Evolutionary conservation across 177 flowering plant genomes (phyloP), one percentile per base, ranked within the genome.

Genomic region (Vitis hybrid): DNA sequence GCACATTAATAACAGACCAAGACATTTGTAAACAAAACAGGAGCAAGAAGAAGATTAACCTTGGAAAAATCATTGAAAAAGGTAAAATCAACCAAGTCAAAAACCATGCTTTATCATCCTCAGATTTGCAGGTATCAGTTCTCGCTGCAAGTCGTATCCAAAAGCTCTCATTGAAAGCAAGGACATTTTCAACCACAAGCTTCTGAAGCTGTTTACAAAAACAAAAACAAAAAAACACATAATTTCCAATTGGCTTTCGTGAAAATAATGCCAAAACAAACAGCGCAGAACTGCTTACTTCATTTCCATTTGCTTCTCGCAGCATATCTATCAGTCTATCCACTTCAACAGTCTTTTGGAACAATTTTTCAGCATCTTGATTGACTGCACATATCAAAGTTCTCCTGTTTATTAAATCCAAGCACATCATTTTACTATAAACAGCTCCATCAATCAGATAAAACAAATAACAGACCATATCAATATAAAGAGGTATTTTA

Each of bases 91-190:
- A 82, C 70, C 65, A 73, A 83, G 76, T 70, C n/a, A 81, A 83
- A 78, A 88, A 83, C 83, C 91, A 72, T 88, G 90, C 97, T 86
- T 92, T 92, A 82, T 94, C 98, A 81, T 94, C 97, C 80, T 92
- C 97, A 27, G 97, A 94, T 78, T 88, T 88, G 90, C 97, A 94
- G 24, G 95, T 91, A 40, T 94, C 97, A 24, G 86, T 81, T 79
- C 97, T 85, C 19, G 97, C 89, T 30, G 98, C 98, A 74, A 94
- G 91, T 14, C 97, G 85, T 61, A 94, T 86, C 98, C 97, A 92
- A 77, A 94, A 94, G 50, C 79, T 77, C 82, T 91, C 95, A 64
- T 91, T 86, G 78, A 94, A 94, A 72, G 97, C 94, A 71, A 94
- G 89, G 56, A 94, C 73, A 77, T 94, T 94, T 80, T 94, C 93